These are phyloP conservation scores for Emmonsia crescens DNA, from an alignment of 2,329 filamentous ascomycete species.

Conservation along the genomic window DNA sequence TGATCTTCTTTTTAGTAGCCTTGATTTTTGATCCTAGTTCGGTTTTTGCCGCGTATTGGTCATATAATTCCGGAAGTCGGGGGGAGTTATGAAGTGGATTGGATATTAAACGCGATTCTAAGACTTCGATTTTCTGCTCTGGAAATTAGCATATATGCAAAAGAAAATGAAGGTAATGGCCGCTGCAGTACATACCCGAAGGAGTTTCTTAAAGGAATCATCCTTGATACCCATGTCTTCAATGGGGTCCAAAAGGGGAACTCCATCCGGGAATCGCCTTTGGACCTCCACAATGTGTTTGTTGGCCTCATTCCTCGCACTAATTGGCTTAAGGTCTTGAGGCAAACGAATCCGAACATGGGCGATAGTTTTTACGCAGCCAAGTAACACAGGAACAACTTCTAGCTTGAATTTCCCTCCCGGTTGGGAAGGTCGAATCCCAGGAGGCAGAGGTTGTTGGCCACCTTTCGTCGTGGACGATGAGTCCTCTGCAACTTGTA, in stretches of 20 bases:
- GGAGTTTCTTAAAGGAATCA: conserved; percentile 82
- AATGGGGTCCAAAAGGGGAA: conserved; percentile 81
- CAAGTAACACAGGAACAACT: conserved; percentile 75
- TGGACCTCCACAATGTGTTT: conserved; percentile 67
- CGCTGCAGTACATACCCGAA: conserved; percentile 42
- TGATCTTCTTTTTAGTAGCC: conserved; percentile 75
- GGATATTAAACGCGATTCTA: conserved; percentile 77
- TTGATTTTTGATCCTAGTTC: conserved; percentile 69
- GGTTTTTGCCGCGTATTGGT: conserved; percentile 75
- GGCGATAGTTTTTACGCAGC: conserved; percentile 72
- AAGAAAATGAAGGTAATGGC: not conserved
- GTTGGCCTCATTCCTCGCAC: conserved; percentile 58
- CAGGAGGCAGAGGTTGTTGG: conserved; percentile 54
- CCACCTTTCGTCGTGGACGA: conserved; percentile 46
- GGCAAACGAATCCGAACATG: conserved; percentile 77
- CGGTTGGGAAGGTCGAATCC: conserved; percentile 48
- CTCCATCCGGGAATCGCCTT: conserved; percentile 80
- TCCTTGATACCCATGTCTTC: conserved; percentile 95
- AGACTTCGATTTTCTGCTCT: conserved; percentile 82
- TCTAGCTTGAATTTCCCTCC: conserved; percentile 63
- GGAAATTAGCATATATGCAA: conserved; percentile 13
- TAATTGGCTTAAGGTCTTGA: conserved; percentile 56
- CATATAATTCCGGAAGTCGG: conserved; percentile 70
- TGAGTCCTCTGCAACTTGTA: conserved; percentile 49
- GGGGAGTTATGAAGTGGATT: conserved; percentile 91